Evolutionary conservation across 2,329 filamentous ascomycete genomes (phyloP).

Genomic region (Trichoderma asperellum): DNA sequence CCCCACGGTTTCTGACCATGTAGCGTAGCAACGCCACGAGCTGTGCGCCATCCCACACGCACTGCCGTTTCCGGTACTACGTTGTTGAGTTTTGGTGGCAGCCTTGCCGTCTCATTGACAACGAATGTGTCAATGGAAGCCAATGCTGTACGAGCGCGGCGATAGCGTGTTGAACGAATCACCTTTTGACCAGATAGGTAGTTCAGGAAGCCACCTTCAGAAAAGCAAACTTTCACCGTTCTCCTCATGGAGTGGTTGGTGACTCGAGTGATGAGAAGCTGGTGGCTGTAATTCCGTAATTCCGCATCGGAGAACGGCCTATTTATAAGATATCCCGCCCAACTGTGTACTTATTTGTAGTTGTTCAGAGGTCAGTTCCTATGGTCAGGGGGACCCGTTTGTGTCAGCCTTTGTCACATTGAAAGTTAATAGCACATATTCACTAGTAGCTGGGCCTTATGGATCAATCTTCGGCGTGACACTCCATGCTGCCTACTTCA

Average conservation of each 20-base stretch:
- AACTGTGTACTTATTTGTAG: neutral
- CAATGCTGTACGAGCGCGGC: neutral
- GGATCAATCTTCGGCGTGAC: neutral
- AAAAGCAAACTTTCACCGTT: neutral
- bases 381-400: neutral
- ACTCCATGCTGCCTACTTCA: neutral
- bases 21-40: constrained; percentile 3
- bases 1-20: constrained; percentile 2
- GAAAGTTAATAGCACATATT: neutral
- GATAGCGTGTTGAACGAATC: neutral
- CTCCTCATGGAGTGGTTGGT: neutral
- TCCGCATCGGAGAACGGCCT: neutral
- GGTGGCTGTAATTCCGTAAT: constrained; percentile 15
- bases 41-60: neutral
- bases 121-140: neutral
- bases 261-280: neutral
- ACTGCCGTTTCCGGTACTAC: constrained; percentile 6
- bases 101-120: neutral
- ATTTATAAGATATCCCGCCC: constrained; percentile 15
- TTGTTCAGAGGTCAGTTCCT: neutral
- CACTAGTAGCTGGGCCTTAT: neutral
- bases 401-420: neutral
- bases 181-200: too few species aligned
- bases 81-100: neutral
- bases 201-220: neutral